Percentiles rank a stretch among this genome's conserved stretches.
Conservation (phyloP, 1,284 basidiomycete species). For the Ganoderma leucocontextum region DNA sequence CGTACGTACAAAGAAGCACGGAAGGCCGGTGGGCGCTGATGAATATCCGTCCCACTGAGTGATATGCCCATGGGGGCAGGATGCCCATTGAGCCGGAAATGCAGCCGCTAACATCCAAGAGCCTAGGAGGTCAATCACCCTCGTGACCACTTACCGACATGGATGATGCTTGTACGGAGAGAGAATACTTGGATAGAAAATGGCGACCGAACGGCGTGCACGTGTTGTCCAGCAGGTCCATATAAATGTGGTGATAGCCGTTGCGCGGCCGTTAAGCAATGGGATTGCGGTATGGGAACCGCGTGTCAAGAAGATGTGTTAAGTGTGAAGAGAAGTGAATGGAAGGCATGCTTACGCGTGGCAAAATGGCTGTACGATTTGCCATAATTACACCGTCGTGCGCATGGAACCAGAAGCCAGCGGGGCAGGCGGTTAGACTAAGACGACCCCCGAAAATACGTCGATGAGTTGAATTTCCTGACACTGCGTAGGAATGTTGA, state of each 20-base stretch:
- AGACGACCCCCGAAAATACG: background rate
- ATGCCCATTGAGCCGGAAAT: background rate
- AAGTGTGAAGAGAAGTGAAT: background rate
- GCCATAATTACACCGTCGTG: background rate
- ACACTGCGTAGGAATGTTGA: background rate
- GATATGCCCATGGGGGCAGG: background rate
- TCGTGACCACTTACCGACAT: too few species aligned
- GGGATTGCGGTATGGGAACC: background rate
- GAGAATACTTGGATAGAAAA: too few species aligned
- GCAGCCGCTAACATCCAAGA: background rate
- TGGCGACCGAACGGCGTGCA: background rate
- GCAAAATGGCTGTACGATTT: background rate
- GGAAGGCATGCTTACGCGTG: background rate
- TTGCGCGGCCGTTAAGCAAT: background rate
- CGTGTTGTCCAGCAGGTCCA: background rate
- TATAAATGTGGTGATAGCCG: background rate
- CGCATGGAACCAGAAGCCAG: background rate
- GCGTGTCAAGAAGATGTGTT: background rate
- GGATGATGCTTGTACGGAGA: too few species aligned
- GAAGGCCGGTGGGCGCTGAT: slow-evolving; percentile 5
- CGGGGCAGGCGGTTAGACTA: background rate
- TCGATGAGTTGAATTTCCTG: background rate
- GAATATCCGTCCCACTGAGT: background rate
- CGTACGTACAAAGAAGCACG: slow-evolving; percentile 12
- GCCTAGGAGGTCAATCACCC: background rate